Evolutionary conservation across 345 rosid genomes (phyloP).

Genomic region (Populus deltoides): DNA sequence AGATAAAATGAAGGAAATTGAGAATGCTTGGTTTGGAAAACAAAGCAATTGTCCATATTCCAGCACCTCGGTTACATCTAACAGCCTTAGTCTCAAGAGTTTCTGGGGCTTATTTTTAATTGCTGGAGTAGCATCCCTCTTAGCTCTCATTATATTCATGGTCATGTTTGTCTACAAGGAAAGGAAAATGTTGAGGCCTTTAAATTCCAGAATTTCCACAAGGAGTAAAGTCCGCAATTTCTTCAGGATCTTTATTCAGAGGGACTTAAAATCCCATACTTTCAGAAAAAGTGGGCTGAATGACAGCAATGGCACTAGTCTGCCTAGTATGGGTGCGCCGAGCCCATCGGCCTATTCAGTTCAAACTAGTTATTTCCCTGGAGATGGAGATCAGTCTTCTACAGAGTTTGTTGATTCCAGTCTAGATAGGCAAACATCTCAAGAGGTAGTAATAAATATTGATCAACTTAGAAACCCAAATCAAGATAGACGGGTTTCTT

Average conservation of each 20-base stretch:
- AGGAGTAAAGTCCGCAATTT: neutral
- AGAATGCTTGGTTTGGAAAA: slow-evolving; percentile 14
- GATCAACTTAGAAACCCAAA: neutral
- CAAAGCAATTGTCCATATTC: neutral
- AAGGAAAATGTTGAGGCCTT: neutral
- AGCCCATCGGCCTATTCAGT: slow-evolving; percentile 6
- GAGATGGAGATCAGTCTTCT: neutral
- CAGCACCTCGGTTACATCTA: neutral
- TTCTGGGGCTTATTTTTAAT: slow-evolving; percentile 23
- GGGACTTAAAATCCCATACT: slow-evolving; percentile 16
- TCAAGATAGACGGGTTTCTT: slow-evolving; percentile 4
- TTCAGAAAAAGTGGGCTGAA: neutral
- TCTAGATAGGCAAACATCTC: neutral
- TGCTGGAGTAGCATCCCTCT: slow-evolving; percentile 2
- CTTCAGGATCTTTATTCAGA: slow-evolving; percentile 11
- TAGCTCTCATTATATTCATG: neutral
- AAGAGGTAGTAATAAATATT: neutral
- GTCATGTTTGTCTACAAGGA: slow-evolving; percentile 10
- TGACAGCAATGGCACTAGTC: neutral
- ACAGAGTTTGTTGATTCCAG: neutral
- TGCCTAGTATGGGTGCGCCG: neutral
- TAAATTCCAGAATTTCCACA: neutral
- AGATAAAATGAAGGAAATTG: slow-evolving; percentile 16
- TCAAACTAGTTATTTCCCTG: neutral
- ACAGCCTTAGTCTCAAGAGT: slow-evolving; percentile 10